Percentiles rank a stretch among this genome's conserved stretches.
Conservation (phyloP, 495 filamentous ascomycete genomes). For the Penicillium verhagenii region DNA sequence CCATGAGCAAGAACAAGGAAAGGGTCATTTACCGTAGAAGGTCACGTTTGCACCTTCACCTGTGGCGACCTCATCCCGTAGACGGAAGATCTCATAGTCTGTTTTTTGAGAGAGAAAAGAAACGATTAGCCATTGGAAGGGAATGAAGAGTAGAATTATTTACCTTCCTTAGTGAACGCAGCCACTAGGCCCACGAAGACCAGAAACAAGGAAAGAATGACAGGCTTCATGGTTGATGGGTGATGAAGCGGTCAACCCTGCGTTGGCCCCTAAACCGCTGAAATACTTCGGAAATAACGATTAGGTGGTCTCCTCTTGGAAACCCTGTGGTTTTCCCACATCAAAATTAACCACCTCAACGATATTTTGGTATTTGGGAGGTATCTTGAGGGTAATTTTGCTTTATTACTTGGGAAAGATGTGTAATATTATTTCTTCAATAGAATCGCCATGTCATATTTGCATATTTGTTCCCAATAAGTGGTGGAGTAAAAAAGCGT, state of each 20-base stretch:
- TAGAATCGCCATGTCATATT: no score
- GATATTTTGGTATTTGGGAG: no score
- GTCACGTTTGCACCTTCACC: slow-evolving; percentile 77
- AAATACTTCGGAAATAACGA: slow-evolving; percentile 4
- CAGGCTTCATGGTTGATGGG: slow-evolving; percentile 37
- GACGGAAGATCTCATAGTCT: slow-evolving; percentile 98
- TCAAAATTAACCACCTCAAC: no score
- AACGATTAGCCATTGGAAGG: slow-evolving; percentile 4
- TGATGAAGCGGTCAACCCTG: slow-evolving; percentile 28
- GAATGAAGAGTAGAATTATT: slow-evolving; percentile 14
- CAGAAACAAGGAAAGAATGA: slow-evolving; percentile 33
- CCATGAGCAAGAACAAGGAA: neutral
- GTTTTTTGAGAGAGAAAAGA: neutral
- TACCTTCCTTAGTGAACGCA: slow-evolving; percentile 86
- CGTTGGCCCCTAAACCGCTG: slow-evolving; percentile 11
- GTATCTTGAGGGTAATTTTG: no score
- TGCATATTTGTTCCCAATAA: neutral
- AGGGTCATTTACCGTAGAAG: slow-evolving; percentile 70
- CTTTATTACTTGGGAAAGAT: no score
- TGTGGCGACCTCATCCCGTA: slow-evolving; percentile 78
- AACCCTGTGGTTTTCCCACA: no score
- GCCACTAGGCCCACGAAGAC: slow-evolving; percentile 56
- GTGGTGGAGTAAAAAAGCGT: neutral
- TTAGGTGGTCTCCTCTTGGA: no score
- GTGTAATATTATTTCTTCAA: no score